phyloP scores from a whole-genome alignment of 805 yeast genomes.

The Myxozyma udenii region DNA sequence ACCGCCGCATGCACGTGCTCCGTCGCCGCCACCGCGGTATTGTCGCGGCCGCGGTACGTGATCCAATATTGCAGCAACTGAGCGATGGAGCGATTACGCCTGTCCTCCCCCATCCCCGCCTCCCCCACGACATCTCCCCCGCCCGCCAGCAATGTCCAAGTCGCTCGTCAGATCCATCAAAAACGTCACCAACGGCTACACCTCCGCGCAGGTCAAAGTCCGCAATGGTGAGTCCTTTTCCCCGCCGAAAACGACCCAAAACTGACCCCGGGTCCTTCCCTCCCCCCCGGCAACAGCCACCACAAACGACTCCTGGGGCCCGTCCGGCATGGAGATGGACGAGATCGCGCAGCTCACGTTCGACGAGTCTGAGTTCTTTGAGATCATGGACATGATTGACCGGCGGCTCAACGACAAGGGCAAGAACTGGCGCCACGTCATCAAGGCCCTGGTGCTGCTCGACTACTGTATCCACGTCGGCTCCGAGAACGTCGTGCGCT shows the following conservation, averaged over 20 bases:
- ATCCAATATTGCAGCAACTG: too few relatives aligned
- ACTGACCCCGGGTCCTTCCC: background rate
- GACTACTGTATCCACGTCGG: slow-evolving; percentile 85
- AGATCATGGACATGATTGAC: slow-evolving; percentile 91
- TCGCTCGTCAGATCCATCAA: slow-evolving; percentile 41
- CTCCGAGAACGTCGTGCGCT: slow-evolving; percentile 79
- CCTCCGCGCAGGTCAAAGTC: slow-evolving; percentile 81
- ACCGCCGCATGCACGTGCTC: too few relatives aligned
- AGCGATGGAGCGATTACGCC: too few relatives aligned
- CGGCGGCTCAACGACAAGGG: slow-evolving; percentile 92
- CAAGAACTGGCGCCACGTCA: slow-evolving; percentile 94
- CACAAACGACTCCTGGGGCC: slow-evolving; percentile 80
- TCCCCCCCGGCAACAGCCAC: slow-evolving; percentile 51
- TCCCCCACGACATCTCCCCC: background rate
- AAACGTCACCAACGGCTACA: slow-evolving; percentile 86
- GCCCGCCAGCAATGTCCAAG: slow-evolving; percentile 22
- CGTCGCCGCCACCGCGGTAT: too few relatives aligned
- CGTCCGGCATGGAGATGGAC: slow-evolving; percentile 75
- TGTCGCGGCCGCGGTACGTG: too few relatives aligned
- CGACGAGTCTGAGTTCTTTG: slow-evolving; percentile 69
- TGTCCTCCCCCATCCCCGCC: too few relatives aligned
- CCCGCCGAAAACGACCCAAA: background rate
- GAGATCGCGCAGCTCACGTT: slow-evolving; percentile 74
- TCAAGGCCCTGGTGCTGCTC: slow-evolving; percentile 80
- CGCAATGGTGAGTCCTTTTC: slow-evolving; percentile 50